These are phyloP conservation scores for Pezicula rhizophila DNA, from an alignment of 2,329 filamentous ascomycete genomes.

Conservation along the genomic window DNA sequence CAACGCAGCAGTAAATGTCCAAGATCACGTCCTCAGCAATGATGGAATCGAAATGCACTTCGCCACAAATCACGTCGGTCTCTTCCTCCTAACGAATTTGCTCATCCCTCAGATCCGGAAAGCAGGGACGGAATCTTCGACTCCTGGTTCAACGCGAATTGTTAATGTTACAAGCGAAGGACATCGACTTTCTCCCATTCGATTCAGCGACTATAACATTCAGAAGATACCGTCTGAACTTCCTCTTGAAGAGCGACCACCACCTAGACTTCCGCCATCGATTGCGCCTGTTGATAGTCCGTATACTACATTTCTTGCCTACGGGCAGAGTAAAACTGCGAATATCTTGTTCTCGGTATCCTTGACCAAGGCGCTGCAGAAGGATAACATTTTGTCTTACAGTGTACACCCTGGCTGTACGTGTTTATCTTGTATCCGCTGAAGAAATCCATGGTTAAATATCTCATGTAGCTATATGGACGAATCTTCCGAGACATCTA, in stretches of 20 bases:
- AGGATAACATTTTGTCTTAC: not conserved
- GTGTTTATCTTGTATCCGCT: too few relatives aligned
- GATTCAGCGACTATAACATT: slow-evolving; percentile 33
- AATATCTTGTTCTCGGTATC: slow-evolving; percentile 29
- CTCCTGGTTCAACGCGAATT: slow-evolving; percentile 17
- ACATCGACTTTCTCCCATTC: slow-evolving; percentile 29
- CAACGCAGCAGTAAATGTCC: slow-evolving; percentile 32
- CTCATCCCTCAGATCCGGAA: slow-evolving; percentile 13
- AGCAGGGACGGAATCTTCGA: too few relatives aligned
- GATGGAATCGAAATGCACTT: slow-evolving; percentile 33
- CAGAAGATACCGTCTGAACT: slow-evolving; percentile 5
- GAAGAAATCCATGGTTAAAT: too few relatives aligned
- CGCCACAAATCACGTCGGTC: slow-evolving; percentile 20
- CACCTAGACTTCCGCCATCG: not conserved
- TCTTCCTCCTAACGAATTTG: slow-evolving; percentile 24
- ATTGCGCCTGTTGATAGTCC: slow-evolving; percentile 6
- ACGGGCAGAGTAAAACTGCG: slow-evolving; percentile 35
- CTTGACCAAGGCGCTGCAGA: not conserved
- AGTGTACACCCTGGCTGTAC: not conserved
- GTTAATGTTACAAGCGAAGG: slow-evolving; percentile 34
- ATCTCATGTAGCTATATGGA: too few relatives aligned
- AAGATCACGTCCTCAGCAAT: slow-evolving; percentile 18
- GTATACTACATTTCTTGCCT: slow-evolving; percentile 27
- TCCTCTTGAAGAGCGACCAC: slow-evolving; percentile 10
- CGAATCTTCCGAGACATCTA: too few relatives aligned